phyloP scores from a whole-genome alignment of 2,329 filamentous ascomycete species.

The Aureobasidium sp. region DNA sequence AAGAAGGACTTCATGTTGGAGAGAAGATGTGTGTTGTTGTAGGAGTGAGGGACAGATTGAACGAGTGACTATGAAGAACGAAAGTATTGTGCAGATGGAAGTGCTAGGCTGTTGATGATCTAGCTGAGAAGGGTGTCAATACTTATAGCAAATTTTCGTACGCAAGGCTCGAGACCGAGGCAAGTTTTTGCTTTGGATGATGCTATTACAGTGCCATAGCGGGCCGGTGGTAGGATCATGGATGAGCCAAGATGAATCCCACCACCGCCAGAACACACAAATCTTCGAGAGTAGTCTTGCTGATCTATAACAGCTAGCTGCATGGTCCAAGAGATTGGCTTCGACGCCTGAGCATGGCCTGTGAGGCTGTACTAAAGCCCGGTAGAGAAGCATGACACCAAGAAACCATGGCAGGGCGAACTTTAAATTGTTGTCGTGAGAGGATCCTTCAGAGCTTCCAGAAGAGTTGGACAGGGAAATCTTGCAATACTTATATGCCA shows the following conservation, averaged over 20 bases:
- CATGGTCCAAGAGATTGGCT: slow-evolving; percentile 7
- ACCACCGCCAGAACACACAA: background rate
- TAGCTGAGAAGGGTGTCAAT: background rate
- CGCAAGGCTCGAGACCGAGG: background rate
- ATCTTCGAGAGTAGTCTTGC: background rate
- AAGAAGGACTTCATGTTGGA: slow-evolving; percentile 2
- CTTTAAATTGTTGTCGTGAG: background rate
- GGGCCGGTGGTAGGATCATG: background rate
- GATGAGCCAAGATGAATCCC: background rate
- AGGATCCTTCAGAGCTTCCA: background rate
- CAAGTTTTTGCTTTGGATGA: background rate
- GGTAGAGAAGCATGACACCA: background rate
- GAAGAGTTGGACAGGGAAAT: background rate
- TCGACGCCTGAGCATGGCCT: background rate
- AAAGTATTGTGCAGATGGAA: background rate
- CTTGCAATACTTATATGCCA: background rate
- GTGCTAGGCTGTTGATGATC: background rate
- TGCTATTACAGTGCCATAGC: background rate
- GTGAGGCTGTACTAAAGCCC: background rate
- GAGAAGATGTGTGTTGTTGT: background rate
- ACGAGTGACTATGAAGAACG: background rate
- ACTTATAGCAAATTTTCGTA: background rate
- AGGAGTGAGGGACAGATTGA: background rate
- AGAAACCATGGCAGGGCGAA: background rate
- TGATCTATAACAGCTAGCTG: background rate